These are phyloP conservation scores for Chaetomium globosum DNA, from an alignment of 2,329 filamentous ascomycete genomes.

Conservation along the genomic window DNA sequence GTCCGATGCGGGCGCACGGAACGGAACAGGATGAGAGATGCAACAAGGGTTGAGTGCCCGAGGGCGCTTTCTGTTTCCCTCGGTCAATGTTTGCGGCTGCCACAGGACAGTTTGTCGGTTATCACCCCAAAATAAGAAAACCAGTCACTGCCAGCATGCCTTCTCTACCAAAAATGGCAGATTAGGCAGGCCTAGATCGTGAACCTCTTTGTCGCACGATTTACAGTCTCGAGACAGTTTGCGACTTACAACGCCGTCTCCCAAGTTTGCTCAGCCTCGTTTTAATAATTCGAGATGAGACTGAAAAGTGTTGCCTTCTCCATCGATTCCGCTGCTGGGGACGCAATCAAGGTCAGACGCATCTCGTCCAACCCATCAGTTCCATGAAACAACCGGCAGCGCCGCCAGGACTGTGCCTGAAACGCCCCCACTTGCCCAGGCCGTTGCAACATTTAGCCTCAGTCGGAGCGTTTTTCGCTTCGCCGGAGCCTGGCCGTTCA, in stretches of 20 bases:
- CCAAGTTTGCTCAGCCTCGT: conserved; percentile 7
- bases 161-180: conserved; percentile 1
- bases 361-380: conserved; percentile 14
- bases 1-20: neutral
- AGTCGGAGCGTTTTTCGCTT: conserved; percentile 6
- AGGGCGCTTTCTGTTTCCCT: neutral
- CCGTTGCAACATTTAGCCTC: conserved; percentile 19
- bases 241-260: neutral
- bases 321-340: neutral
- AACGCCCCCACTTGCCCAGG: conserved; percentile 21
- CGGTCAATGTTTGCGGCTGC: neutral
- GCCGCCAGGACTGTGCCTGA: conserved; percentile 18
- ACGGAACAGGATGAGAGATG: neutral
- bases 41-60: neutral
- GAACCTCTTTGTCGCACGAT: conserved; percentile 14
- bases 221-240: neutral
- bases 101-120: conserved; percentile 4
- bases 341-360: conserved; percentile 20
- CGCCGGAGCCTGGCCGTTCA: neutral
- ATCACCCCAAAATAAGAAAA: neutral
- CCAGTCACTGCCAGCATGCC: neutral
- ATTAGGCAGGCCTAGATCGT: neutral
- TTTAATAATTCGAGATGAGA: neutral
- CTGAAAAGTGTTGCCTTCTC: neutral
- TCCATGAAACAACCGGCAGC: conserved; percentile 21